Evolutionary conservation across 2,329 filamentous ascomycete species (phyloP).

Genomic region (Coleophoma crateriformis): DNA sequence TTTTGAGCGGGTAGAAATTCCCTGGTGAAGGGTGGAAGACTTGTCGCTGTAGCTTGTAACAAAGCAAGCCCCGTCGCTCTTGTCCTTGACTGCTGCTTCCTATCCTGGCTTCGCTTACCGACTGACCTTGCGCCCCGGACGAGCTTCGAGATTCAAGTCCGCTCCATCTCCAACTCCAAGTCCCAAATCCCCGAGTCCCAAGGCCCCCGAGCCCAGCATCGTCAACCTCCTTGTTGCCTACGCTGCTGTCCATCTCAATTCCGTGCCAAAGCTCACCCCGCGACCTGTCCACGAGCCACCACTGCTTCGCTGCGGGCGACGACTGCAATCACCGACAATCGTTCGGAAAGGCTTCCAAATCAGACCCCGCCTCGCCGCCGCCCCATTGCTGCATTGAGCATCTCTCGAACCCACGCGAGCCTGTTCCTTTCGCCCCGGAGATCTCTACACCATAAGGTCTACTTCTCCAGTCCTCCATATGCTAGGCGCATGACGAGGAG

Average conservation of each 20-base stretch:
- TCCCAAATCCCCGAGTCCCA: too few species aligned
- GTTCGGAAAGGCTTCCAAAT: background rate
- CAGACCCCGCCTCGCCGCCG: background rate
- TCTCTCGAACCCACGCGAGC: background rate
- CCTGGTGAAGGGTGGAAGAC: too few species aligned
- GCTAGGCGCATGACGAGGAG: constrained; percentile 13
- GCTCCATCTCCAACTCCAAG: too few species aligned
- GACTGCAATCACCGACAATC: background rate
- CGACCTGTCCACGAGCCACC: background rate
- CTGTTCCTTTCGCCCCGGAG: background rate
- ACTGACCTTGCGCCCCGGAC: too few species aligned
- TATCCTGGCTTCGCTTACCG: too few species aligned
- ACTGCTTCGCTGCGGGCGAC: background rate
- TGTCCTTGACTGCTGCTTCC: too few species aligned
- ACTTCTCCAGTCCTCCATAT: background rate
- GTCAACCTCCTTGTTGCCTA: background rate
- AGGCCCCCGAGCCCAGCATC: background rate
- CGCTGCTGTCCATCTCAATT: background rate
- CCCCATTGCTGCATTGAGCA: background rate
- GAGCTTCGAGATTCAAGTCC: too few species aligned
- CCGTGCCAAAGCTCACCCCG: background rate
- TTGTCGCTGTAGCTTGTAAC: too few species aligned
- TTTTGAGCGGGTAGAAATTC: too few species aligned
- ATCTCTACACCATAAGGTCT: background rate
- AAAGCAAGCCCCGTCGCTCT: too few species aligned